Base-by-base conservation (phyloP, 2,329 filamentous ascomycete species). In the Ascochyta clinopodiicola region DNA sequence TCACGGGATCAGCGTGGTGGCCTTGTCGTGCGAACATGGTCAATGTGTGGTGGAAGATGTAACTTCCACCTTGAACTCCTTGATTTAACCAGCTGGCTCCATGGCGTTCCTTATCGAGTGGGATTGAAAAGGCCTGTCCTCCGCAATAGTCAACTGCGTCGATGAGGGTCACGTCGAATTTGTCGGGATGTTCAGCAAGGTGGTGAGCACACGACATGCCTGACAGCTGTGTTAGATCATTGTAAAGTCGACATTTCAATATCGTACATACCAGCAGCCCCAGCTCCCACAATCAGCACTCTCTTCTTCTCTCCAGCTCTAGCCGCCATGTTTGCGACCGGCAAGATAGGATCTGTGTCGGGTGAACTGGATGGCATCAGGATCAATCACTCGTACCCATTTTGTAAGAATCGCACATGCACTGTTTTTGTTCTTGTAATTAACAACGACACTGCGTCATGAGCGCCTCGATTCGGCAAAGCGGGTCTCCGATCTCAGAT, bases 11-110 rank as follows among this genome's bases (percentile, higher is more conserved):
- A 3, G 85, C 79, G 46, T 82, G 78, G 62, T 82, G 80, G 12
- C 81, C 82, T 60, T 87, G 82, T 44, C 81, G 77, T 5, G 80
- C 77, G 64, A 88, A 88, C 80, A 87, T 87, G 47, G 84, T 84
- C 78, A 88, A 83, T 0, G 86, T 88, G 65, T 88, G 86, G 66
- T 88, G 85, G 74, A 88, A 88, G 60, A 88, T 88, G 75, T 86
- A 81, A 32, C 80, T 83, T 15, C 86, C 86, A 27, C 86, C 86
- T 64, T 88, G 86, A 1, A 88, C 85, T 46, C 84, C 84, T 59
- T 86, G 83, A 55, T 87, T 87, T 49, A 87, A 74, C 84, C 82
- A 86, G 62, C 77, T 79, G 22, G 84, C 84, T 8, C 84, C 84
- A 68, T 85, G 80, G 56, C 80, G 80, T 46, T 81, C 72, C 53